Percentiles rank a stretch among this genome's conserved stretches.
Evolutionary conservation across 768 basidiomycete genomes (phyloP).

Genomic region (Mrakia frigida): DNA sequence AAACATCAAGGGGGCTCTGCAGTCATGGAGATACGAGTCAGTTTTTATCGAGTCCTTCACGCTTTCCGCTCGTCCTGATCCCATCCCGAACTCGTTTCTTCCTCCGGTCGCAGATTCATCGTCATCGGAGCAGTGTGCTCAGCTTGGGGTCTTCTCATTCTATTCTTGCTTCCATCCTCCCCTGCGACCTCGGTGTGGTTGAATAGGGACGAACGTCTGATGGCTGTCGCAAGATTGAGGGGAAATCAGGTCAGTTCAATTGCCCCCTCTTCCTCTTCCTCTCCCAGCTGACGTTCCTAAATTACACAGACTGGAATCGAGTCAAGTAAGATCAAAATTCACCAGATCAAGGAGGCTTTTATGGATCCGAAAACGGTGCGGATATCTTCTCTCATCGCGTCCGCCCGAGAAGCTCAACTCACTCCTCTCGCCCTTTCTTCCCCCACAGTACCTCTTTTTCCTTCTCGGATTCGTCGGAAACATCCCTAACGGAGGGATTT

Average conservation of each 20-base stretch:
- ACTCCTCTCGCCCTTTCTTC: no score
- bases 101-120: conserved; percentile 29
- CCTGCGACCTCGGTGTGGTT: conserved; percentile 42
- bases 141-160: conserved; percentile 41
- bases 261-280: neutral
- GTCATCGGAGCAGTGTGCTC: conserved; percentile 43
- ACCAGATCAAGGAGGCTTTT: conserved; percentile 42
- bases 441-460: conserved; percentile 39
- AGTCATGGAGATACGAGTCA: conserved; percentile 44
- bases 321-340: conserved; percentile 40
- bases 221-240: conserved; percentile 43
- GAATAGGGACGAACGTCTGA: conserved; percentile 42
- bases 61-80: neutral
- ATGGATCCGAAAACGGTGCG: conserved; percentile 40
- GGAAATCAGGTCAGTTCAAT: conserved; percentile 38
- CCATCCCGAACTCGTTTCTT: neutral
- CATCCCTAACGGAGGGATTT: conserved; percentile 43
- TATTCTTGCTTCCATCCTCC: conserved; percentile 42
- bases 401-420: no score
- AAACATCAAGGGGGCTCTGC: conserved; percentile 42
- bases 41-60: conserved; percentile 34
- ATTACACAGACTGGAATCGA: conserved; percentile 39
- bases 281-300: neutral
- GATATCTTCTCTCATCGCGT: no score
- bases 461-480: conserved; percentile 41